Conservation (phyloP, 1,284 basidiomycete genomes). For the Chalciporus sp. region DNA sequence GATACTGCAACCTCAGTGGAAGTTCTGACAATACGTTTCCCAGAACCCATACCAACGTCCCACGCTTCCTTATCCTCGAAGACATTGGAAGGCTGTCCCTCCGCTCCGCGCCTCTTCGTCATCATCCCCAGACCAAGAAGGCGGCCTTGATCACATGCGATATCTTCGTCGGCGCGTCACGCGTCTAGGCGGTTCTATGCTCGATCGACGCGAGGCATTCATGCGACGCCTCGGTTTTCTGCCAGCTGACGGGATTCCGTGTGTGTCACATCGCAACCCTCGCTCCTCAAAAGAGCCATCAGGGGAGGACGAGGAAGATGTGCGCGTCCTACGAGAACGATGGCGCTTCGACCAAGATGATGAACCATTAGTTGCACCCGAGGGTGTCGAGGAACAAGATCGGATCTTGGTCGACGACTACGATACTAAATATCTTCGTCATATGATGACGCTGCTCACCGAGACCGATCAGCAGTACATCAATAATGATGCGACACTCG, state of each 20-base stretch:
- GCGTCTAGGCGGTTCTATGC: constrained; percentile 76
- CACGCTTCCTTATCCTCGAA: constrained; percentile 49
- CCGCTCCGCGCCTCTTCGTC: constrained; percentile 37
- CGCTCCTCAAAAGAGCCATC: constrained; percentile 30
- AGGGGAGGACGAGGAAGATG: constrained; percentile 44
- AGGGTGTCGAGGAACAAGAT: constrained; percentile 70
- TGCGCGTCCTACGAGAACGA: constrained; percentile 53
- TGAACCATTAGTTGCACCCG: constrained; percentile 53
- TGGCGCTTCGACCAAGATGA: constrained; percentile 77
- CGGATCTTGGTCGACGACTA: constrained; percentile 72
- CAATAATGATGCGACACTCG: constrained; percentile 47
- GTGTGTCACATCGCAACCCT: constrained; percentile 10
- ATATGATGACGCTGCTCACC: constrained; percentile 55
- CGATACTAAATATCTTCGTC: constrained; percentile 58
- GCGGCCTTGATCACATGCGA: constrained; percentile 45
- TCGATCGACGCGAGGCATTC: constrained; percentile 69
- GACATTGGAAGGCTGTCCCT: constrained; percentile 65
- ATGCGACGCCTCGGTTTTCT: constrained; percentile 30
- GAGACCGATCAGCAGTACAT: constrained; percentile 48
- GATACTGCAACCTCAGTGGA: neutral
- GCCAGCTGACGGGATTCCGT: constrained; percentile 17
- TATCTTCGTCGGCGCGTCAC: constrained; percentile 74
- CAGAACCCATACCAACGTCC: constrained; percentile 66
- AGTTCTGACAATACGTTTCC: constrained; percentile 2
- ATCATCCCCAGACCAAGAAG: constrained; percentile 36